Evolutionary conservation across 169 alveolate genomes (phyloP).

Genomic region (Cryptosporidium sp.): DNA sequence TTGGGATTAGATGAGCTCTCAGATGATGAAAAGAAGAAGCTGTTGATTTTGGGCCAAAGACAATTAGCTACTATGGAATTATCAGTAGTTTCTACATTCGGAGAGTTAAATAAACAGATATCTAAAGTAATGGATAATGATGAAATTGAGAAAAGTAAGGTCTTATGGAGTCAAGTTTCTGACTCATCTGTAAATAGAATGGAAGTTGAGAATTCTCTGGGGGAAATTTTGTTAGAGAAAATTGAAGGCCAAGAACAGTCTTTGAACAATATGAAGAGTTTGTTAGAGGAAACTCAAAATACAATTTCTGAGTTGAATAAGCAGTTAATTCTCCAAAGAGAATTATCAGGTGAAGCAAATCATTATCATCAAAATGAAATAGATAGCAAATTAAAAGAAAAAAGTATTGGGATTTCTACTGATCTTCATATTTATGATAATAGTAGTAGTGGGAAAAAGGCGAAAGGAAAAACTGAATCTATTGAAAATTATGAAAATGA

Average conservation of each 20-base stretch:
- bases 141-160: conserved; percentile 34
- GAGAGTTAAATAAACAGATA: conserved; percentile 20
- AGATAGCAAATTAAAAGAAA: not conserved
- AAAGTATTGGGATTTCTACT: conserved; percentile 9
- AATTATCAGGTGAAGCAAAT: conserved; percentile 31
- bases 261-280: conserved; percentile 49
- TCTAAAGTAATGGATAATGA: conserved; percentile 38
- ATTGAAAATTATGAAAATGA: not conserved
- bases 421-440: not conserved
- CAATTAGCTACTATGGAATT: conserved; percentile 70
- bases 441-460: not conserved
- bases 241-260: conserved; percentile 66
- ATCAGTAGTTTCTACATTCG: conserved; percentile 42
- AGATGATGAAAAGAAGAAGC: conserved; percentile 44
- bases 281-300: conserved; percentile 57
- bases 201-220: conserved; percentile 59
- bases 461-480: not conserved
- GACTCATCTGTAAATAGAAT: conserved; percentile 57
- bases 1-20: conserved; percentile 64
- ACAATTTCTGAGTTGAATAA: conserved; percentile 57
- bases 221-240: conserved; percentile 48
- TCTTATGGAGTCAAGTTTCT: conserved; percentile 28
- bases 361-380: not conserved
- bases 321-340: conserved; percentile 56
- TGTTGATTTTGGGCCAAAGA: conserved; percentile 63